phyloP scores from a whole-genome alignment of 2,329 filamentous ascomycete species.

The Colletotrichum noveboracense region DNA sequence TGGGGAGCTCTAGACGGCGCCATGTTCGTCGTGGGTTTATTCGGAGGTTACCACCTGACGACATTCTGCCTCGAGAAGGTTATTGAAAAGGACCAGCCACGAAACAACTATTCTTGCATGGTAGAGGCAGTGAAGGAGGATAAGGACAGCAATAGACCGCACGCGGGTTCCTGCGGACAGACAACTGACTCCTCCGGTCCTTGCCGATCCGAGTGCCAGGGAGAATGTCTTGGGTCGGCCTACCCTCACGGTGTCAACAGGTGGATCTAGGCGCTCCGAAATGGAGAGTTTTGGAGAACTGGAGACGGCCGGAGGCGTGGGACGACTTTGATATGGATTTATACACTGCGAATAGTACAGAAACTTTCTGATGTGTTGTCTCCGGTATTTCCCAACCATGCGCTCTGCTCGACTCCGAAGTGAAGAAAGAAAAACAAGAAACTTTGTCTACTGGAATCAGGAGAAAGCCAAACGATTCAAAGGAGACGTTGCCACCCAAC shows the following conservation, averaged over 20 bases:
- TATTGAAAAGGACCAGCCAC: neutral
- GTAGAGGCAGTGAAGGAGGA: neutral
- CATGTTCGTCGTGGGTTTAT: neutral
- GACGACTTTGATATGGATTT: fast-evolving
- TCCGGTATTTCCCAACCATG: neutral
- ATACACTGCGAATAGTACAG: fast-evolving
- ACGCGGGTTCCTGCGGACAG: neutral
- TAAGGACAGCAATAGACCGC: fast-evolving
- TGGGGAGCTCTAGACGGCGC: neutral
- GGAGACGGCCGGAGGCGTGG: neutral
- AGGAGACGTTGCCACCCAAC: fast-evolving
- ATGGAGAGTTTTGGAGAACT: fast-evolving
- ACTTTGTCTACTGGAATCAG: neutral
- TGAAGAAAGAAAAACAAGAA: fast-evolving
- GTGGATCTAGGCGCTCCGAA: neutral
- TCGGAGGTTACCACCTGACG: neutral
- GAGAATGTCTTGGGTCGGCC: neutral
- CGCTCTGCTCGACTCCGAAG: neutral
- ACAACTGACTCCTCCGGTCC: neutral
- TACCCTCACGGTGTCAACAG: neutral
- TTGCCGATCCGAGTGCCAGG: neutral
- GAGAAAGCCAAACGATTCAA: no score
- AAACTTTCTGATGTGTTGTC: neutral
- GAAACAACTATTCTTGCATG: neutral
- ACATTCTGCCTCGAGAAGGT: neutral